Base-by-base conservation (phyloP, 1,284 basidiomycete genomes). In the Butyriboletus appendiculatus region DNA sequence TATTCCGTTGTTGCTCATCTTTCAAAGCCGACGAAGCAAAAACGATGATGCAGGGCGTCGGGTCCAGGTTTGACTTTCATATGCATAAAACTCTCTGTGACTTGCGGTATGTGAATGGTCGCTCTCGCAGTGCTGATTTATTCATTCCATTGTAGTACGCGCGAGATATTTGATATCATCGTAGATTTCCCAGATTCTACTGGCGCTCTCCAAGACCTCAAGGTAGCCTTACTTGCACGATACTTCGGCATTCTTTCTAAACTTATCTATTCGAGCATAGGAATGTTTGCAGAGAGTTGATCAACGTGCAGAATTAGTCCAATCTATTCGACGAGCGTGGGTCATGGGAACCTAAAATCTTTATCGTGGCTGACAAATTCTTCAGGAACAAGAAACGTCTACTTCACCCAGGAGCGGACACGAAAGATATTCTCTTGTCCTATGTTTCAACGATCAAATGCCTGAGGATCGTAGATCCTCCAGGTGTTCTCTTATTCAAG, bases 371-470 rank as follows among this genome's bases (percentile, higher is more conserved):
- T 56, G 40, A 60, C 40, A 38, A 10, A 24, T 47, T 48, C 15
- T 55, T 4, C 61, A 95, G 93, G 26, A 94, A 93, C 63, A 81
- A 83, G 48, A 90, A 87, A 65, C 90, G 96, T 4, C 80, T 99
- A 0, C 83, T 99, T 14, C 96, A 99, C 68, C 97, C 97, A 0
- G 97, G 96, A 10, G 94, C 95, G 2, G 94, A 96, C 59, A 99
- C 97, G 0, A 91, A 91, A 62, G 85, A 94, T 60, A 96, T 99
- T 57, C 78, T 99, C 20, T 78, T 85, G 2, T 90, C 94, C 79
- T 99, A 99, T 70, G 92, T 98, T n/a, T 87, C 90, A 2, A 95
- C 94, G 2, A 98, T 99, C 65, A 88, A 90, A 59, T 94, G 92
- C 63, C 74, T 99, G 15, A 86, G 96, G 1, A 84, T 96, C 43